Evolutionary conservation across 2,329 filamentous ascomycete species (phyloP), one percentile per base, ranked within the genome.

Genomic region (Pezizomycotina sp.): DNA sequence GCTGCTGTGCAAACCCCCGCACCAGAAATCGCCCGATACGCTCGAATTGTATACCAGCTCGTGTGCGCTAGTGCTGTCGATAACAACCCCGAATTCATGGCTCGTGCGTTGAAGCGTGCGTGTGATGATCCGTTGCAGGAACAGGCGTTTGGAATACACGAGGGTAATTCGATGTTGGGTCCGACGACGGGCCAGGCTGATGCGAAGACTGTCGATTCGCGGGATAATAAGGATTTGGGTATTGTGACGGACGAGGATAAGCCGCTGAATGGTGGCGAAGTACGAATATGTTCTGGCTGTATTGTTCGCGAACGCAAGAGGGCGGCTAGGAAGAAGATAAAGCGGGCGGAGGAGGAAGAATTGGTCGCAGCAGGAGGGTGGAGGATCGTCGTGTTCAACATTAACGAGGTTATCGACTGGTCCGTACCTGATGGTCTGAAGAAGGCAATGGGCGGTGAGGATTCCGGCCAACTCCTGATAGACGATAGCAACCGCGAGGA

Each of bases 21-120:
- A 74, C 3, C 66, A 71, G 23, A 70, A 68, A 21, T 67, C 70
- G 2, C 65, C 75, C 5, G 81, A 91, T 48, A 84, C 71, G 38
- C 65, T 86, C 19, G 83, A 86, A 59, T 62, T 92, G 29, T 72
- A 75, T 49, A 80, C 78, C 3, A 79, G 72, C 63, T 95, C 2
- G 83, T 95, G 7, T 93, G 86, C 57, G 86, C 83, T 1, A 93
- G 82, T 55, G 83, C 84, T 10, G 89, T 95, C 73, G 71, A 77
- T 47, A 40, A 47, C 21, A 75, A 81, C 46, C 65, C 66, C 6
- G 68, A 71, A 12, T 66, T 74, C 47, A 64, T 69, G 46, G 63
- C 71, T 44, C 73, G 69, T 43, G 86, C 84, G 4, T 61, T 84
- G 48, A 54, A 55, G 37, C 50, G 53, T 47, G 63, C 64, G 31